phyloP scores from a whole-genome alignment of 2,329 filamentous ascomycete genomes.

The Cytospora schulzeri region DNA sequence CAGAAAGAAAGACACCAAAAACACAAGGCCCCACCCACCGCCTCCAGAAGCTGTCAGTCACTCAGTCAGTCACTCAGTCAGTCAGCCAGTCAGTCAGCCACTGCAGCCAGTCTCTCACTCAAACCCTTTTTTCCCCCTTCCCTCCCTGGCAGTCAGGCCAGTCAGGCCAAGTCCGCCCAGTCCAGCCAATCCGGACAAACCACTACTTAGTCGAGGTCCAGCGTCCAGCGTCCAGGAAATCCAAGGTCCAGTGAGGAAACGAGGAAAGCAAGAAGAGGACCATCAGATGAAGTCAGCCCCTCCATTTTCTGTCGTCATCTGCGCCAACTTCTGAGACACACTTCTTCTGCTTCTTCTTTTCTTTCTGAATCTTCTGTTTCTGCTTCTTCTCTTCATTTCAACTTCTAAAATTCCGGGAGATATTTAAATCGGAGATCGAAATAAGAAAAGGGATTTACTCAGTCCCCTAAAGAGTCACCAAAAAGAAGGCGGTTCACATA shows the following conservation, averaged over 20 bases:
- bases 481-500: background rate
- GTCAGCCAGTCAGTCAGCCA: background rate
- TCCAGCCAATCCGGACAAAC: background rate
- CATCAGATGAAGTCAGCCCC: constrained; percentile 20
- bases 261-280: background rate
- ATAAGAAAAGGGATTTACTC: background rate
- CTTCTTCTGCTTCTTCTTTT: background rate
- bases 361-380: background rate
- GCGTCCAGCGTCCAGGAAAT: background rate
- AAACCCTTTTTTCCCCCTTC: too few relatives aligned
- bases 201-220: constrained; percentile 1
- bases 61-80: background rate
- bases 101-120: too few relatives aligned
- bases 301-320: constrained; percentile 29
- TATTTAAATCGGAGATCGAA: background rate
- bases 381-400: background rate
- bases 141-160: background rate
- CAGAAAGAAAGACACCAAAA: too few relatives aligned
- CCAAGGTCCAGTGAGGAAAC: constrained; percentile 13
- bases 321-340: constrained; percentile 25
- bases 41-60: background rate
- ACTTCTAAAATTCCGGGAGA: background rate
- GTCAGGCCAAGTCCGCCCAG: background rate
- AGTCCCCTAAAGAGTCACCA: background rate
- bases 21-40: too few relatives aligned